These are phyloP conservation scores for Cystobasidium onofrii DNA, from an alignment of 768 basidiomycete species.

Conservation along the genomic window DNA sequence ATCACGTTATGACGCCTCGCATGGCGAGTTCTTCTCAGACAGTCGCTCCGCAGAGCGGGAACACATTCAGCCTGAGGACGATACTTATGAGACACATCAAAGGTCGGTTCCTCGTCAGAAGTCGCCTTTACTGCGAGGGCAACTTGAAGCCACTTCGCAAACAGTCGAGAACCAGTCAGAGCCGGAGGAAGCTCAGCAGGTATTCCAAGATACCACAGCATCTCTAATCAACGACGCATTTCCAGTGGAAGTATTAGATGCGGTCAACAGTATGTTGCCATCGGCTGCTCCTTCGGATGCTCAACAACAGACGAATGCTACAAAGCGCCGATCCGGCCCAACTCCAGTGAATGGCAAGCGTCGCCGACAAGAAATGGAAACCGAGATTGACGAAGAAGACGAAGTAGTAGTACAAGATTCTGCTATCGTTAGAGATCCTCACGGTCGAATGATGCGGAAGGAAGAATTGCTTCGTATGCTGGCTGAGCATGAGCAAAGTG, in stretches of 20 bases:
- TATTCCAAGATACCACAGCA: too few relatives aligned
- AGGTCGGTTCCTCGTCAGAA: too few relatives aligned
- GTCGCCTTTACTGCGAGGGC: too few relatives aligned
- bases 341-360: background rate
- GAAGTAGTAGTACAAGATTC: slow-evolving; percentile 4
- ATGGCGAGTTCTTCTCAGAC: background rate
- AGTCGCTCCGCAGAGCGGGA: too few relatives aligned
- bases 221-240: too few relatives aligned
- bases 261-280: background rate
- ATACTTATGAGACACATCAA: too few relatives aligned
- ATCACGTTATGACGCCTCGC: background rate
- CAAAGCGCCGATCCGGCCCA: background rate
- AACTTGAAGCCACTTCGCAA: too few relatives aligned
- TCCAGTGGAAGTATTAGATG: background rate
- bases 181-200: too few relatives aligned
- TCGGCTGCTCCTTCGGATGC: background rate
- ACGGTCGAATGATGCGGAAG: slow-evolving; percentile 18
- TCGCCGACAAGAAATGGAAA: background rate
- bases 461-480: background rate
- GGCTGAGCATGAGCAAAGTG: background rate
- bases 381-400: slow-evolving; percentile 6
- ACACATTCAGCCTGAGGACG: too few relatives aligned
- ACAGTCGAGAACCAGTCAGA: too few relatives aligned
- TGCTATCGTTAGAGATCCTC: background rate
- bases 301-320: background rate